Base-by-base conservation (phyloP, 495 filamentous ascomycete genomes). In the Sabuloglossum arenarium region DNA sequence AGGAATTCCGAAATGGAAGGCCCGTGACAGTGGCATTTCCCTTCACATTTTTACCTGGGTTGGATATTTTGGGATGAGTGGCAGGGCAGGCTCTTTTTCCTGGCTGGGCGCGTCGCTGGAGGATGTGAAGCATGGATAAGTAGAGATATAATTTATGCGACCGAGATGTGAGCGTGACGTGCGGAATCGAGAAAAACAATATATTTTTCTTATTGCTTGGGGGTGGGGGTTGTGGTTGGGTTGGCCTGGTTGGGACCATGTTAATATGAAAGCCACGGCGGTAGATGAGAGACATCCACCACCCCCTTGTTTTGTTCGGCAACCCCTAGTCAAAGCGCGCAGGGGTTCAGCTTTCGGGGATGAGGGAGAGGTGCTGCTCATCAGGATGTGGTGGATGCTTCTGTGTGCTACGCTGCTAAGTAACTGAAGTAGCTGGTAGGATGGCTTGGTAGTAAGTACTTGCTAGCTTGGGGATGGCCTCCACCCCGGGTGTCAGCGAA, bases 151-250 rank as follows among this genome's bases (percentile, higher is more conserved):
- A 4, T 46, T 24, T 49, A 49, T 49, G 45, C 45, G 45, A 49
- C 45, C 21, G 45, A 49, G 45, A 49, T 49, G 45, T 49, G 45
- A 49, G 45, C 45, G 45, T 49, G 45, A 49, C 45, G 21, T 49
- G 45, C 45, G 45, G 45, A 49, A 49, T 49, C 21, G 21, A 14
- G 21, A 49, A 25, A 14, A 5, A 28, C n/a, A n/a, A n/a, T n/a
- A n/a, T n/a, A 24, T 8, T 28, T 23, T 49, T 1, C 45, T 24
- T 49, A 28, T 28, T 24, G 45, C 21, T 24, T 5, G 25, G 25
- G n/a, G 45, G 45, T 49, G 45, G 45, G 45, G 45, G 34, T 39
- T 2, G 2, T 2, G 8, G 34, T 9, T 16, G 6, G 34, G 6
- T 39, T 11, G 34, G 34, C 30, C 11, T n/a, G n/a, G 34, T 39